phyloP scores from a whole-genome alignment of 78 protist species.

The Dictyostelium capitatum region DNA sequence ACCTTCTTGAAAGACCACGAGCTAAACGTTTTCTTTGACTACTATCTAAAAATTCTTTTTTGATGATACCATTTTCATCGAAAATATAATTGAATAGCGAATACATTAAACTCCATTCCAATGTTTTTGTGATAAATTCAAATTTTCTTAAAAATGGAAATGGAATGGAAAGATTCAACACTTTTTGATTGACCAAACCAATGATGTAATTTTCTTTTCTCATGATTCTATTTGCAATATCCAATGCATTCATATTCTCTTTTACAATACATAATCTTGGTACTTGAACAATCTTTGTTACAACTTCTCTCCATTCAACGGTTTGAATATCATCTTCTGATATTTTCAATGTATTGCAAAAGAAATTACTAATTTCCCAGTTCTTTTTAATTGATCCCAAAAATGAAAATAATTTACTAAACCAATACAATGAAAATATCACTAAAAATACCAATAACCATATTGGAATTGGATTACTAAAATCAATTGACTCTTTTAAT shows the following conservation, averaged over 20 bases:
- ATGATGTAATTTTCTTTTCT: conserved; percentile 91
- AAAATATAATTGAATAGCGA: conserved; percentile 81
- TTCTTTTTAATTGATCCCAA: not conserved
- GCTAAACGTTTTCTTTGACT: conserved; percentile 43
- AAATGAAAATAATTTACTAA: conserved; percentile 39
- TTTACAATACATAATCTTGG: conserved; percentile 78
- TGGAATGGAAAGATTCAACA: conserved; percentile 67
- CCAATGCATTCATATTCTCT: conserved; percentile 74
- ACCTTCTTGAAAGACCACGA: conserved; percentile 72
- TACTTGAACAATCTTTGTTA: conserved; percentile 33
- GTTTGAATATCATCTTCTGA: conserved; percentile 77
- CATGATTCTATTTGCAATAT: conserved; percentile 91
- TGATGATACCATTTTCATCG: conserved; percentile 67
- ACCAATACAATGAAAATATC: conserved; percentile 57
- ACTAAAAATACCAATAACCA: conserved; percentile 57
- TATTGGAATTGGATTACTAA: conserved; percentile 23
- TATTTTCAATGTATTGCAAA: conserved; percentile 9
- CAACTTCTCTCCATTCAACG: conserved; percentile 74
- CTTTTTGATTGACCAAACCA: conserved; percentile 82
- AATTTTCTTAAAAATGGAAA: conserved; percentile 52
- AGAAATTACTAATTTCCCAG: conserved; percentile 47
- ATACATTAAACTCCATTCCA: conserved; percentile 87
- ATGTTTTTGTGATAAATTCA: conserved; percentile 78
- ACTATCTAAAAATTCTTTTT: conserved; percentile 54
- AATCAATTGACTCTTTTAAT: conserved; percentile 6